Percentiles rank a stretch among this genome's conserved stretches.
phyloP scores from a whole-genome alignment of 108 stramenopile species.

The Asterionellopsis glacialis region DNA sequence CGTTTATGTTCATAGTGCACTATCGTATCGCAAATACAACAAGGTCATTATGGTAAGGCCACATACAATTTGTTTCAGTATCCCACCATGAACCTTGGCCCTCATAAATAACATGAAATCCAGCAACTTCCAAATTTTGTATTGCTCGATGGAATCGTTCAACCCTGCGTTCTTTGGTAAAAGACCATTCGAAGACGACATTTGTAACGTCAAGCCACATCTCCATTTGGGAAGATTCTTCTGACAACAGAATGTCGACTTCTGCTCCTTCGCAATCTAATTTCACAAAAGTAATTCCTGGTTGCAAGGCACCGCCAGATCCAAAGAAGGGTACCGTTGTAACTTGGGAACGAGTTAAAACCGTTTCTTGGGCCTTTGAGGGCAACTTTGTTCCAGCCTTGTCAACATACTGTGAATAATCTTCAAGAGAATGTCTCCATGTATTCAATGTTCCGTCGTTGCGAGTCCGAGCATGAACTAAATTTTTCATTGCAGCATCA shows the following conservation, averaged over 20 bases:
- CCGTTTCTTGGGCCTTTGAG: conserved; percentile 27
- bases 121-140: conserved; percentile 27
- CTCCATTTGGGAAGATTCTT: conserved; percentile 15
- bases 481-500: conserved; percentile 15
- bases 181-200: conserved; percentile 52
- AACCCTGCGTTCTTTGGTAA: conserved; percentile 50
- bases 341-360: conserved; percentile 28
- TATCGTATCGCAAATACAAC: conserved; percentile 36
- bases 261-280: conserved; percentile 55
- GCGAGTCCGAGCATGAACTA: conserved; percentile 34
- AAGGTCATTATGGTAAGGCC: conserved; percentile 49
- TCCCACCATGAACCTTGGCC: conserved; percentile 55
- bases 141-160: conserved; percentile 37
- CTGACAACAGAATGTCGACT: conserved; percentile 41
- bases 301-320: conserved; percentile 19
- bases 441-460: conserved; percentile 43
- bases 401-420: conserved; percentile 47
- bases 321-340: conserved; percentile 34
- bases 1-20: too few relatives aligned
- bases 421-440: conserved; percentile 41
- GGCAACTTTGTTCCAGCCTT: conserved; percentile 21
- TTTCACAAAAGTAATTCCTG: conserved; percentile 49
- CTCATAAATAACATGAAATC: conserved; percentile 42
- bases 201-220: conserved; percentile 48
- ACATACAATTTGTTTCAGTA: conserved; percentile 30